These are phyloP conservation scores for Oldenlandia corymbosa DNA, from an alignment of 257 asterid genomes.

Conservation along the genomic window DNA sequence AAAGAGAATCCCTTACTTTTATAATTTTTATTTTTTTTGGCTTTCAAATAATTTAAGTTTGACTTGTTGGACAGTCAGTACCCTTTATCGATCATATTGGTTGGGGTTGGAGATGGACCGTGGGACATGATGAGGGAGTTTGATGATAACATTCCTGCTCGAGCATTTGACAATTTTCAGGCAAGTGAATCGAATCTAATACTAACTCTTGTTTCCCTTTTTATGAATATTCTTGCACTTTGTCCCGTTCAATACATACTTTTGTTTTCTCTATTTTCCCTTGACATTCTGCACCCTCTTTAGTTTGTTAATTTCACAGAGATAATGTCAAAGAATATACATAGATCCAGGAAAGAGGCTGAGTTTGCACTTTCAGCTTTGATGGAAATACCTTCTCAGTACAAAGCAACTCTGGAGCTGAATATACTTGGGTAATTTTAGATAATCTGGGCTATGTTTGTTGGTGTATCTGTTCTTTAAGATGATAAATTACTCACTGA, in stretches of 20 bases:
- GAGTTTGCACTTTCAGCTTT: conserved; percentile 92
- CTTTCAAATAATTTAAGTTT: neutral
- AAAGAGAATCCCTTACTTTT: too few relatives aligned
- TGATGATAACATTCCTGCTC: conserved; percentile 89
- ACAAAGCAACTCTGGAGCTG: conserved; percentile 89
- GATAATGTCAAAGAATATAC: conserved; percentile 66
- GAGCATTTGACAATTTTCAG: conserved; percentile 92
- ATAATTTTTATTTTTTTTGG: too few relatives aligned
- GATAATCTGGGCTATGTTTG: neutral
- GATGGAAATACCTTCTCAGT: conserved; percentile 96
- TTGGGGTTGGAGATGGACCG: conserved; percentile 96
- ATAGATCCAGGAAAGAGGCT: conserved; percentile 74
- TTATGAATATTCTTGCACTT: neutral
- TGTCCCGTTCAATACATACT: conserved; percentile 13
- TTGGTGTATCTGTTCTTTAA: neutral
- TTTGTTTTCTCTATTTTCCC: neutral
- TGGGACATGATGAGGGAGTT: conserved; percentile 98
- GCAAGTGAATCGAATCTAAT: conserved; percentile 37
- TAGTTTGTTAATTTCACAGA: conserved; percentile 94
- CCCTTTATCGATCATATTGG: conserved; percentile 76
- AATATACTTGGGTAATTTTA: conserved; percentile 64
- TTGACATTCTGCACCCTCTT: conserved; percentile 13
- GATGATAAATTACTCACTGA: conserved; percentile 9
- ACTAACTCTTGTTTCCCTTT: conserved; percentile 9
- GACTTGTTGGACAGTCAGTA: conserved; percentile 45